Percentiles rank a stretch among this genome's conserved stretches.
These are phyloP conservation scores for Cupressus sempervirens DNA, from an alignment of 75 land plant genomes.

Conservation along the genomic window DNA sequence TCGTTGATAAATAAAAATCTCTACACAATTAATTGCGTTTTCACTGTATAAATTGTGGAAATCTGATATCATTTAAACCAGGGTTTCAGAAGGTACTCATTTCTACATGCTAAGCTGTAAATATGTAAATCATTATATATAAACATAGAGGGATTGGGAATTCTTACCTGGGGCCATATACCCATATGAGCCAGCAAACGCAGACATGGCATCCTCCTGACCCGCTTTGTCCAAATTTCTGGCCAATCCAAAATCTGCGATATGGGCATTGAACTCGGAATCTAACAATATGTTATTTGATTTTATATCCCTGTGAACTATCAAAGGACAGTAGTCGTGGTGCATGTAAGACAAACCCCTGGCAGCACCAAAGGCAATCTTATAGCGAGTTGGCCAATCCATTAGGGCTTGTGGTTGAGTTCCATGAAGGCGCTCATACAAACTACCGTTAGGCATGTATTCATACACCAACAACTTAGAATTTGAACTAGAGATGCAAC, in stretches of 20 bases:
- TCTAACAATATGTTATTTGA: conserved; percentile 66
- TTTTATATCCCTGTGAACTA: conserved; percentile 69
- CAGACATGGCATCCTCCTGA: conserved; percentile 44
- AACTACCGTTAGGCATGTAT: conserved; percentile 75
- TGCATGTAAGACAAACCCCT: conserved; percentile 71
- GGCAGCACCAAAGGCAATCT: conserved; percentile 54
- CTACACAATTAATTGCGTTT: too few relatives aligned
- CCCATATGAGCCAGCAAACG: conserved; percentile 70
- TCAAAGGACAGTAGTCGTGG: conserved; percentile 54
- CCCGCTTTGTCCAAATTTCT: conserved; percentile 32
- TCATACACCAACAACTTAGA: conserved; percentile 76
- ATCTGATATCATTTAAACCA: too few relatives aligned
- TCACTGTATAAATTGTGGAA: too few relatives aligned
- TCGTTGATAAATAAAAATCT: too few relatives aligned
- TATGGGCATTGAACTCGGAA: conserved; percentile 32
- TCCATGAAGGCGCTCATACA: conserved; percentile 58
- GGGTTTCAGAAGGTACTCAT: neutral
- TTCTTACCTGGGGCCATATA: conserved; percentile 27
- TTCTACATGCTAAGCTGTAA: neutral
- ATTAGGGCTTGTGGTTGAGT: conserved; percentile 18
- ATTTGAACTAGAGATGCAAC: conserved; percentile 55
- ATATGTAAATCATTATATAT: neutral
- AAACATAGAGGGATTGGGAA: neutral
- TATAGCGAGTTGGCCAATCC: conserved; percentile 52
- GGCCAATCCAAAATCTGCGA: conserved; percentile 75